phyloP scores from a whole-genome alignment of 768 basidiomycete genomes.

The Pisolithus marmoratus region DNA sequence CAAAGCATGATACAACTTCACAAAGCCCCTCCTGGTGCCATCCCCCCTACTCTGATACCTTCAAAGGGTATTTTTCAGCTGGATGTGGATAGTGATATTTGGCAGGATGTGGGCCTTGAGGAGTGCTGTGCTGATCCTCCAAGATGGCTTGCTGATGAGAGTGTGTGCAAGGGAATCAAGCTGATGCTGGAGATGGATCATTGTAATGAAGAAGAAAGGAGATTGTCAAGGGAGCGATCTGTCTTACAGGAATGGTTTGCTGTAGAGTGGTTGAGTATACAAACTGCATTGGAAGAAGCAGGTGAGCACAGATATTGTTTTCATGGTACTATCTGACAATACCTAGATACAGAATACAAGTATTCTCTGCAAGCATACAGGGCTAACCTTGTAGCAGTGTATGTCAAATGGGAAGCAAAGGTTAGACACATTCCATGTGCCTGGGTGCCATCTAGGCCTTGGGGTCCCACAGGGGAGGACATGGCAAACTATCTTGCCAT shows the following conservation, averaged over 20 bases:
- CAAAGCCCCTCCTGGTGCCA: constrained; percentile 21
- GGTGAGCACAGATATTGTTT: not conserved
- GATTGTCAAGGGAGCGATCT: not conserved
- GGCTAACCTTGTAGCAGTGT: too few relatives aligned
- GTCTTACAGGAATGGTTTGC: too few relatives aligned
- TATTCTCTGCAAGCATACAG: too few relatives aligned
- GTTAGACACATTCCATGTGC: not conserved
- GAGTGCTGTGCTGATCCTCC: not conserved
- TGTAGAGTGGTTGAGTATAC: too few relatives aligned
- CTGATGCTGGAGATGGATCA: constrained; percentile 15
- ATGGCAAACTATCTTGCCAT: not conserved
- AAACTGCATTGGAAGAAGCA: not conserved
- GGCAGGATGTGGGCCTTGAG: constrained; percentile 29
- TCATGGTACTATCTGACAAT: not conserved
- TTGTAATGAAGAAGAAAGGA: constrained; percentile 17
- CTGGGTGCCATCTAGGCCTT: not conserved
- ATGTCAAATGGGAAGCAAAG: too few relatives aligned
- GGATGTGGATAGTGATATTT: constrained; percentile 31
- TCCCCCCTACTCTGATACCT: constrained; percentile 19
- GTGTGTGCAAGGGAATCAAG: constrained; percentile 8
- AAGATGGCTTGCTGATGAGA: constrained; percentile 12
- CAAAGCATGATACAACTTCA: constrained; percentile 8
- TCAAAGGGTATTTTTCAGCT: constrained; percentile 21
- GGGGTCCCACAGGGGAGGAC: not conserved
- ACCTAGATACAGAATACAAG: too few relatives aligned